These are phyloP conservation scores for Chamaenerion angustifolium DNA, from an alignment of 345 rosid genomes.

Conservation along the genomic window DNA sequence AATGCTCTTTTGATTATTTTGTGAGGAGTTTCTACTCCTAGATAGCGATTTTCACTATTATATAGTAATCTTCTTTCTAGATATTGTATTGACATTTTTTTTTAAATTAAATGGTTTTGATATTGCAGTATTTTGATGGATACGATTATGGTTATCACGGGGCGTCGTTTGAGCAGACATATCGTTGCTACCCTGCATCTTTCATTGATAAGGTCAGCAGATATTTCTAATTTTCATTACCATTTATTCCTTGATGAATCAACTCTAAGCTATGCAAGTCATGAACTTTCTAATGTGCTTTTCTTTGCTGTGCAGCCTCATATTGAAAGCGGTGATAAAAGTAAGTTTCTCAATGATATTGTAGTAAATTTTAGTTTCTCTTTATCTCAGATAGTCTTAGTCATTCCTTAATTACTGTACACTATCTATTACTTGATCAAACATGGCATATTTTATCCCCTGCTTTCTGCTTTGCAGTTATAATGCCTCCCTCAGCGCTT, in stretches of 20 bases:
- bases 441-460: conserved; percentile 7
- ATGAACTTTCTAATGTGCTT: neutral
- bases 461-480: conserved; percentile 54
- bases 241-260: too few species aligned
- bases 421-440: neutral
- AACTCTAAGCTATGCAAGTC: too few species aligned
- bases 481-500: conserved; percentile 99
- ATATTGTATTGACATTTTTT: too few species aligned
- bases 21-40: too few species aligned
- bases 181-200: conserved; percentile 94
- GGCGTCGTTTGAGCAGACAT: conserved; percentile 89
- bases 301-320: conserved; percentile 60
- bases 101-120: too few species aligned
- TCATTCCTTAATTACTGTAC: neutral
- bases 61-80: too few species aligned
- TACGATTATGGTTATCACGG: conserved; percentile 82
- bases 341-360: conserved; percentile 30
- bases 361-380: neutral
- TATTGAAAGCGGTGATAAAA: conserved; percentile 95
- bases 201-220: conserved; percentile 85
- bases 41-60: too few species aligned
- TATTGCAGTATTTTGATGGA: neutral
- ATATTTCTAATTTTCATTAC: neutral
- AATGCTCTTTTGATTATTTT: too few species aligned
- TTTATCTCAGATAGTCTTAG: too few species aligned